A percentile compares a stretch with the other conserved stretches of the same genome.
Evolutionary conservation across 2,329 filamentous ascomycete species (phyloP).

Genomic region (Didymellaceae sp.): DNA sequence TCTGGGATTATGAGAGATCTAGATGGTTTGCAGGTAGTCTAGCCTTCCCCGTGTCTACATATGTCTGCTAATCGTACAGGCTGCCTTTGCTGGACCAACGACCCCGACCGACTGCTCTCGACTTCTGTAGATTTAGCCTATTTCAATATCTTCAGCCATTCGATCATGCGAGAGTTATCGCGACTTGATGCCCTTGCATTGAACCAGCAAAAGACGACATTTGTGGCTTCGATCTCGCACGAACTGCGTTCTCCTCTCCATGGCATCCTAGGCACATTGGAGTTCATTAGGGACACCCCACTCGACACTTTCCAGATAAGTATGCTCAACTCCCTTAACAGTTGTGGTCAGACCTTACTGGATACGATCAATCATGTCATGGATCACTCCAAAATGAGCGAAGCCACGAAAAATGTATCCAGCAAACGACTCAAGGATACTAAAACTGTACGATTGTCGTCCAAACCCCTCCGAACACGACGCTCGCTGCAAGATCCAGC

Average conservation of each 20-base stretch:
- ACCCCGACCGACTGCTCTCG: conserved; percentile 37
- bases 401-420: conserved; percentile 45
- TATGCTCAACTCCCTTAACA: conserved; percentile 53
- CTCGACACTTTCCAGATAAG: conserved; percentile 51
- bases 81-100: conserved; percentile 45
- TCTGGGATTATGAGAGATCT: conserved; percentile 49
- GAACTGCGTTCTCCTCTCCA: conserved; percentile 57
- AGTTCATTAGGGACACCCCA: conserved; percentile 56
- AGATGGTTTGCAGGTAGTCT: conserved; percentile 40
- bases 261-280: conserved; percentile 53
- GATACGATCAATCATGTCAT: conserved; percentile 51
- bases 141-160: conserved; percentile 52
- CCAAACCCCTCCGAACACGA: conserved; percentile 39
- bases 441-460: conserved; percentile 36
- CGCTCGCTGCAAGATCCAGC: conserved; percentile 20
- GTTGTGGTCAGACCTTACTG: conserved; percentile 58
- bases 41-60: not conserved
- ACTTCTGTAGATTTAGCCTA: conserved; percentile 40
- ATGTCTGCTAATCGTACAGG: conserved; percentile 12
- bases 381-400: conserved; percentile 40
- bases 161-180: conserved; percentile 64
- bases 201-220: conserved; percentile 56
- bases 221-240: conserved; percentile 60
- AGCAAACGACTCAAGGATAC: conserved; percentile 40
- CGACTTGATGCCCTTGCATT: conserved; percentile 58